These are phyloP conservation scores for Wickerhamiella occidentalis DNA, from an alignment of 805 yeast genomes.

Conservation along the genomic window DNA sequence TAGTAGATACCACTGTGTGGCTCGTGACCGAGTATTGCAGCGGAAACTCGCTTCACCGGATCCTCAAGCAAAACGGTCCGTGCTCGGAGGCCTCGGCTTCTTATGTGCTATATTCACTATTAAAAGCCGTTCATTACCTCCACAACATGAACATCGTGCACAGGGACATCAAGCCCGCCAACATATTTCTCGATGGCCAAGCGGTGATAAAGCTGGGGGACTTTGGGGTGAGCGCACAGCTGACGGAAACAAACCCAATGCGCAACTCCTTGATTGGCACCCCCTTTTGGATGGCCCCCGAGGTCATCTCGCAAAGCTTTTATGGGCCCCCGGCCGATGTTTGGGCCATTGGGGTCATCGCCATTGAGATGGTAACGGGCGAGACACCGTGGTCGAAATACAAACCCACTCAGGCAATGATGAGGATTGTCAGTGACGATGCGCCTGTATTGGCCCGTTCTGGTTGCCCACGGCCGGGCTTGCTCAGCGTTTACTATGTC, in stretches of 20 bases:
- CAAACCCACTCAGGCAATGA: slow-evolving; percentile 66
- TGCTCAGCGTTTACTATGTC: slow-evolving; percentile 28
- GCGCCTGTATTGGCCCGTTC: slow-evolving; percentile 39
- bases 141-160: slow-evolving; percentile 70
- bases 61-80: slow-evolving; percentile 40
- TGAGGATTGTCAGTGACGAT: slow-evolving; percentile 50
- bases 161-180: slow-evolving; percentile 85
- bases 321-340: slow-evolving; percentile 83
- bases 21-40: slow-evolving; percentile 93
- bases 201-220: slow-evolving; percentile 79
- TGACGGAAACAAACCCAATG: slow-evolving; percentile 40
- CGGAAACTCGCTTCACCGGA: slow-evolving; percentile 79
- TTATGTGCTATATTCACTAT: slow-evolving; percentile 48
- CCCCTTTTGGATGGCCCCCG: slow-evolving; percentile 99
- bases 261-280: slow-evolving; percentile 84
- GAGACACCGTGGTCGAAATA: slow-evolving; percentile 63
- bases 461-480: not conserved
- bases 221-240: slow-evolving; percentile 85
- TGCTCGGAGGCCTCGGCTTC: slow-evolving; percentile 51
- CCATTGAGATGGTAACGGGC: slow-evolving; percentile 74
- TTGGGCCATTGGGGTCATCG: slow-evolving; percentile 93
- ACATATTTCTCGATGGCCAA: slow-evolving; percentile 54
- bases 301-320: slow-evolving; percentile 59
- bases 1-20: slow-evolving; percentile 55
- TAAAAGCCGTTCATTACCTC: slow-evolving; percentile 61